Evolutionary conservation across 2,329 filamentous ascomycete species (phyloP).

Genomic region (Stromatinia cepivora): DNA sequence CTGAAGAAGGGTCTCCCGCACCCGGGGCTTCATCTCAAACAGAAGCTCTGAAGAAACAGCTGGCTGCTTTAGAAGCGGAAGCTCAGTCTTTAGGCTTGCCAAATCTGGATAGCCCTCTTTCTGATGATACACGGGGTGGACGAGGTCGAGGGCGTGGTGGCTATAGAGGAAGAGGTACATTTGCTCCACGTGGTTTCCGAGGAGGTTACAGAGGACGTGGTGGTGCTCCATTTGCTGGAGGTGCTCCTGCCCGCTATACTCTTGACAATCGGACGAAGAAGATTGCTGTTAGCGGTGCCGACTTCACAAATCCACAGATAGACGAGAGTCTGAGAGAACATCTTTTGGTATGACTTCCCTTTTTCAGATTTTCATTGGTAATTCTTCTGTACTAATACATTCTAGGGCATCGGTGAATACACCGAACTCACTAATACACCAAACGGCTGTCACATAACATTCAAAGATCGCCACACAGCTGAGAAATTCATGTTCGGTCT

Average conservation of each 20-base stretch:
- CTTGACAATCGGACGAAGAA: conserved; percentile 75
- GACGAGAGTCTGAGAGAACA: conserved; percentile 72
- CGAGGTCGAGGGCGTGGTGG: conserved; percentile 44
- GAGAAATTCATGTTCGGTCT: conserved; percentile 66
- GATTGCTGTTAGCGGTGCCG: conserved; percentile 62
- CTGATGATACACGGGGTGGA: conserved; percentile 48
- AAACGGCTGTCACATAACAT: conserved; percentile 55
- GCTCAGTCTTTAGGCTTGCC: conserved; percentile 63
- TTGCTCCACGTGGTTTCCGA: conserved; percentile 43
- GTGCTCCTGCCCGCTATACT: conserved; percentile 52
- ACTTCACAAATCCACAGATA: conserved; percentile 60
- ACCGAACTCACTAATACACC: conserved; percentile 55
- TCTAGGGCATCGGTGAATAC: conserved; percentile 62
- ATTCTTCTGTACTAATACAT: conserved; percentile 23
- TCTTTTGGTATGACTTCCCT: conserved; percentile 57
- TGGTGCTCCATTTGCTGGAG: conserved; percentile 39
- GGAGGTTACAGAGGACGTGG: conserved; percentile 52
- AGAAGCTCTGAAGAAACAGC: conserved; percentile 66
- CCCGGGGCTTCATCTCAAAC: conserved; percentile 48
- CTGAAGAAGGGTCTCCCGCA: conserved; percentile 28
- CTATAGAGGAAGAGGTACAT: conserved; percentile 41
- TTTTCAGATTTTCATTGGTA: conserved; percentile 12
- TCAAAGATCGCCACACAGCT: conserved; percentile 68
- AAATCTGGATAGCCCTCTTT: conserved; percentile 53
- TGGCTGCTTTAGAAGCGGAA: conserved; percentile 72